phyloP scores from a whole-genome alignment of 768 basidiomycete genomes.

The Filobasidium wieringae region DNA sequence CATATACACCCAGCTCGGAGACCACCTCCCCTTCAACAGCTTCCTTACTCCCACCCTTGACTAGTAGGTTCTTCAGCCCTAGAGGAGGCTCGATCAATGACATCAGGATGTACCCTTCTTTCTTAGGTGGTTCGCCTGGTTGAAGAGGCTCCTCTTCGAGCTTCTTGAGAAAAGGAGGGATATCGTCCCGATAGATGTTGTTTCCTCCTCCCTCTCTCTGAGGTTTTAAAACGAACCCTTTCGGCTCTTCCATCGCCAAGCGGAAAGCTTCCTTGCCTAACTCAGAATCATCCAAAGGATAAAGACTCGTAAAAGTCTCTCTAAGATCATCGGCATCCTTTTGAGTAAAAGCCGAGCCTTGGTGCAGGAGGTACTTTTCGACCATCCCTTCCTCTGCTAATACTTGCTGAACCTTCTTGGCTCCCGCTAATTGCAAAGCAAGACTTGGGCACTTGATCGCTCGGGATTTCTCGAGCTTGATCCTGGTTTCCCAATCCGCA shows the following conservation, averaged over 20 bases:
- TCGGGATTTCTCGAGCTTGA: conserved; percentile 61
- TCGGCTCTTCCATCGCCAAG: conserved; percentile 47
- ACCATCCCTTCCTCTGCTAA: conserved; percentile 61
- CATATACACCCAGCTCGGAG: conserved; percentile 85
- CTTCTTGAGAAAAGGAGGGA: conserved; percentile 60
- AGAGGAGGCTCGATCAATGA: conserved; percentile 70
- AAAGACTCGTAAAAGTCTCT: conserved; percentile 80
- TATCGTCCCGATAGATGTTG: conserved; percentile 77
- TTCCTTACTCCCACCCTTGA: conserved; percentile 51
- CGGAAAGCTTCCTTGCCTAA: conserved; percentile 44
- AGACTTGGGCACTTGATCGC: conserved; percentile 91
- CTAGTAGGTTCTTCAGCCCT: conserved; percentile 57
- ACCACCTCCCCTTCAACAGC: conserved; percentile 52
- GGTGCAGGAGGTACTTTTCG: conserved; percentile 52
- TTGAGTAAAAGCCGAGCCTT: neutral
- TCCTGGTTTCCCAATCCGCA: conserved; percentile 53
- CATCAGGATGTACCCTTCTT: conserved; percentile 92
- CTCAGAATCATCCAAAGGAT: conserved; percentile 50
- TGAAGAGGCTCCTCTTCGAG: conserved; percentile 41
- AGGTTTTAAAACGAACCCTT: conserved; percentile 75
- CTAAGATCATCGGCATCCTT: conserved; percentile 46
- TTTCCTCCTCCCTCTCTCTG: conserved; percentile 98
- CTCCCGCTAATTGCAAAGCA: conserved; percentile 83
- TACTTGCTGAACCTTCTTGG: conserved; percentile 89
- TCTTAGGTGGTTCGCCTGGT: conserved; percentile 42